These are phyloP conservation scores for Scytalidium sp. DNA, from an alignment of 2,329 filamentous ascomycete species.

Conservation along the genomic window DNA sequence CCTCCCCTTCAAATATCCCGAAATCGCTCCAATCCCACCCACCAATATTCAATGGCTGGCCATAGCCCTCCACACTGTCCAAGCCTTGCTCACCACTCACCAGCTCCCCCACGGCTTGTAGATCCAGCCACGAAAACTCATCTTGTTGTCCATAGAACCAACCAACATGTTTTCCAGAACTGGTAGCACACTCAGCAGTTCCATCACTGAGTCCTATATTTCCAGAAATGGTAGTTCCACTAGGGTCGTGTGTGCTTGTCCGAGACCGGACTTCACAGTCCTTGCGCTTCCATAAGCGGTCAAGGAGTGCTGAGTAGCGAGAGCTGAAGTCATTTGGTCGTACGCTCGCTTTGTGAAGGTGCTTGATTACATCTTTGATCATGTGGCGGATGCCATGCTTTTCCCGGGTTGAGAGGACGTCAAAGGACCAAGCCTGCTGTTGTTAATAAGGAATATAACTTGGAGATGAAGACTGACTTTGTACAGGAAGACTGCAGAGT, in stretches of 20 bases:
- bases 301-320: slow-evolving; percentile 56
- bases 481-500: slow-evolving; percentile 61
- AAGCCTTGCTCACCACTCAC: slow-evolving; percentile 38
- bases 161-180: too few relatives aligned
- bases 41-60: too few relatives aligned
- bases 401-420: slow-evolving; percentile 53
- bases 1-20: too few relatives aligned
- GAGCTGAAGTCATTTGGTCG: slow-evolving; percentile 57
- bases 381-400: slow-evolving; percentile 54
- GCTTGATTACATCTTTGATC: slow-evolving; percentile 53
- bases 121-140: slow-evolving; percentile 60
- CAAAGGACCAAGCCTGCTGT: slow-evolving; percentile 50
- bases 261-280: slow-evolving; percentile 8
- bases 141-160: slow-evolving; percentile 47
- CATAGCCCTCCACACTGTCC: slow-evolving; percentile 8
- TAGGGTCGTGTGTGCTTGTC: neutral
- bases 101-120: slow-evolving; percentile 58
- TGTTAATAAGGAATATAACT: neutral
- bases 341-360: slow-evolving; percentile 54
- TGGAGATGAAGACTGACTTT: slow-evolving; percentile 39
- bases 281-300: slow-evolving; percentile 48
- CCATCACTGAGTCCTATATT: too few relatives aligned
- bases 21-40: too few relatives aligned
- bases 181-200: too few relatives aligned
- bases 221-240: too few relatives aligned